These are phyloP conservation scores for Solanum hybrid DNA, from an alignment of 305 asterid species.

Conservation along the genomic window DNA sequence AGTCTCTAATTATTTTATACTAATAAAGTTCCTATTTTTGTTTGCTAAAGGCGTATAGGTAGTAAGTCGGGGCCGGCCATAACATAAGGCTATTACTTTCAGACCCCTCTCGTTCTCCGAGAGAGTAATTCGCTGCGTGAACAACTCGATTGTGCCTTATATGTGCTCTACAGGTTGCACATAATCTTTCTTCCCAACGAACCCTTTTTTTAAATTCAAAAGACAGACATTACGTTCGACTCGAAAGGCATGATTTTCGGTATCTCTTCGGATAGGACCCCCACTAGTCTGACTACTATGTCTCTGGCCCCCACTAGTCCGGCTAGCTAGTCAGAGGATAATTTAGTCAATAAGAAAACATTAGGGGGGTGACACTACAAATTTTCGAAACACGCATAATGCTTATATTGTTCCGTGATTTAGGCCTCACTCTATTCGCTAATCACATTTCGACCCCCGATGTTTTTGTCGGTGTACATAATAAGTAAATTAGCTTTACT, in stretches of 20 bases:
- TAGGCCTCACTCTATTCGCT: background rate
- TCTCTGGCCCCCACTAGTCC: background rate
- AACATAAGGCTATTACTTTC: no score
- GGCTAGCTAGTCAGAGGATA: background rate
- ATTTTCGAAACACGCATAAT: background rate
- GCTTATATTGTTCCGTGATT: background rate
- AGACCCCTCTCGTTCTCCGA: no score
- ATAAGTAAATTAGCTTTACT: no score
- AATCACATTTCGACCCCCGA: background rate
- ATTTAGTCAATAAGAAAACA: background rate
- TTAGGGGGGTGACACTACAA: background rate
- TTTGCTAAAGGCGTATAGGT: background rate
- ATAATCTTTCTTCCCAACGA: background rate
- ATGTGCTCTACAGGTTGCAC: background rate
- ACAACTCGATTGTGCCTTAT: accelerated
- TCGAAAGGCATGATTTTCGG: accelerated
- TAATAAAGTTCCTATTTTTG: no score
- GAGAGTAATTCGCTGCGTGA: background rate
- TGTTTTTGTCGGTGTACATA: no score
- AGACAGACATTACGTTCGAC: accelerated
- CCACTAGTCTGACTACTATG: no score
- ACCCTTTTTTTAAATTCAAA: no score
- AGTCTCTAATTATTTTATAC: background rate
- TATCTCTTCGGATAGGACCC: background rate
- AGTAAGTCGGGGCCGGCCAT: background rate